phyloP scores from a whole-genome alignment of 2,329 filamentous ascomycete genomes.

The Aspergillus clavatus region DNA sequence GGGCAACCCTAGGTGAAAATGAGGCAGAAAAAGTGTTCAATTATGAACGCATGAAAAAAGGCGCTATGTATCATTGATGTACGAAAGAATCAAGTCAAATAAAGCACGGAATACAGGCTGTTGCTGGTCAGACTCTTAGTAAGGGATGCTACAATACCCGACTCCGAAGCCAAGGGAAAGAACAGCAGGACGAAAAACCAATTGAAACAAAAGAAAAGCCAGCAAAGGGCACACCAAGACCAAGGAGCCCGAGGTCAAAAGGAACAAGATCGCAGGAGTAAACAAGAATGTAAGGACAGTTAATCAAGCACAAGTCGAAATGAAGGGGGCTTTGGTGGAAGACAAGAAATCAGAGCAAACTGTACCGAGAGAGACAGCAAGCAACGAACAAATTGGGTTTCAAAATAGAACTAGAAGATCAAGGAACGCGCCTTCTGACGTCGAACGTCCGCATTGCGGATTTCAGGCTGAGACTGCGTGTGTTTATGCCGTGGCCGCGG shows the following conservation, averaged over 20 bases:
- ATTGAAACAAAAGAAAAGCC: conserved; percentile 4
- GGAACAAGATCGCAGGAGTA: not conserved
- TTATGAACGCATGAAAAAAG: conserved; percentile 16
- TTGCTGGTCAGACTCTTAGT: conserved; percentile 1
- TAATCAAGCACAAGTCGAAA: not conserved
- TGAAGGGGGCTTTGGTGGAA: not conserved
- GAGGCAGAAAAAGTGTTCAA: conserved; percentile 7
- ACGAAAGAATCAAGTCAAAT: conserved; percentile 10
- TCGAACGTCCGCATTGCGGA: conserved; percentile 31
- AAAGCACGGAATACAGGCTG: conserved; percentile 1
- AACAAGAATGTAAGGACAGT: not conserved
- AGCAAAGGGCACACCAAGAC: not conserved
- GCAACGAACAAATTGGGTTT: conserved; percentile 21
- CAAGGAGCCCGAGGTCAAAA: not conserved
- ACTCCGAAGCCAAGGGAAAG: conserved; percentile 3
- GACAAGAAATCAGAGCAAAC: conserved; percentile 9
- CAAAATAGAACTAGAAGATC: conserved; percentile 33
- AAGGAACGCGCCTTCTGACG: conserved; percentile 40
- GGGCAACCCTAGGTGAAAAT: no score
- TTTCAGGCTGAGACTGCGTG: conserved; percentile 38
- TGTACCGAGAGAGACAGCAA: conserved; percentile 10
- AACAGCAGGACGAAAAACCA: conserved; percentile 3
- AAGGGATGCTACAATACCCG: conserved; percentile 3
- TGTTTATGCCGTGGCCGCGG: conserved; percentile 36
- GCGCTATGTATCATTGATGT: conserved; percentile 24